Evolutionary conservation across 2,329 filamentous ascomycete genomes (phyloP).

Genomic region (Scleromitrula shiraiana): DNA sequence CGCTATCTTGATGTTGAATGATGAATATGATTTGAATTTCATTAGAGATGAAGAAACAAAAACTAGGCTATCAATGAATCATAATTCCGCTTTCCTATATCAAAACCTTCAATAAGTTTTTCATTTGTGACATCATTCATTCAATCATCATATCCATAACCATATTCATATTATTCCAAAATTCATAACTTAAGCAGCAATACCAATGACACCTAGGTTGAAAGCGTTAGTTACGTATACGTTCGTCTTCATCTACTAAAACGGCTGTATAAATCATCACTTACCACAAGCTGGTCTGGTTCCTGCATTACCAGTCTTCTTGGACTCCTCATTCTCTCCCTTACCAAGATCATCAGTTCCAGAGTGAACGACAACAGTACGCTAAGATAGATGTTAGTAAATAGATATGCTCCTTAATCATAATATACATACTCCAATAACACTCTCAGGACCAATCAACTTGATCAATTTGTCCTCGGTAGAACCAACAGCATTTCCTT

Average conservation of each 20-base stretch:
- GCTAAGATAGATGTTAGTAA: constrained; percentile 42
- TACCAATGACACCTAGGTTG: constrained; percentile 73
- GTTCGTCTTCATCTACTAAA: too few relatives aligned
- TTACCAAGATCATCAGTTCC: constrained; percentile 96
- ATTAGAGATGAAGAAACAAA: too few relatives aligned
- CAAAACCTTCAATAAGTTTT: too few relatives aligned
- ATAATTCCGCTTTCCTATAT: too few relatives aligned
- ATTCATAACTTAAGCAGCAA: constrained; percentile 54
- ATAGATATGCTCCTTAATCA: background rate
- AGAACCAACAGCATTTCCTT: constrained; percentile 82
- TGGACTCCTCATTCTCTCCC: constrained; percentile 86
- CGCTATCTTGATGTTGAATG: too few relatives aligned
- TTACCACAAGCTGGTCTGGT: constrained; percentile 87
- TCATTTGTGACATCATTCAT: too few relatives aligned
- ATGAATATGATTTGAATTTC: too few relatives aligned
- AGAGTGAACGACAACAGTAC: constrained; percentile 88
- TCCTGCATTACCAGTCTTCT: constrained; percentile 97
- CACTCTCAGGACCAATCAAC: constrained; percentile 91
- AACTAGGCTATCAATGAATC: too few relatives aligned
- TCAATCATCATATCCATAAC: background rate
- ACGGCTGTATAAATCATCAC: constrained; percentile 25
- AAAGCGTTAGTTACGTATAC: background rate
- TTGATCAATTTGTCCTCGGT: constrained; percentile 78
- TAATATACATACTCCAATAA: constrained; percentile 64
- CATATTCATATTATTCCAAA: background rate